Base-by-base conservation (phyloP, 768 basidiomycete genomes). In the Leccinum disarticulatum region DNA sequence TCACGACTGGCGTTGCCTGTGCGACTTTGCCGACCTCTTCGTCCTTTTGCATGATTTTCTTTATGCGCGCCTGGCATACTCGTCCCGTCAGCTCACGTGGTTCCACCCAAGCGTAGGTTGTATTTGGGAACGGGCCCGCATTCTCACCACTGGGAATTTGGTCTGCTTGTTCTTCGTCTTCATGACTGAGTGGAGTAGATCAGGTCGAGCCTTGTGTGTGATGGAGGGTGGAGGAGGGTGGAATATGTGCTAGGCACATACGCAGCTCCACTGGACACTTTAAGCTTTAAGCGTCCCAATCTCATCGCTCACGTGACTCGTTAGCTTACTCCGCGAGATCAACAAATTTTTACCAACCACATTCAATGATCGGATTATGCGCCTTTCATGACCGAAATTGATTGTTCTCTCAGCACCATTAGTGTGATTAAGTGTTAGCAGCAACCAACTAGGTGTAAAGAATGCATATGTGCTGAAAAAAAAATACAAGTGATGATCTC, bases 21-120 rank as follows among this genome's bases (percentile, higher is more conserved):
- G 96, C 94, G 33, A 98, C 93, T 73, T 98, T 98, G 59, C 96
- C 96, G 19, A 98, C 96, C 71, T 98, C 96, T 71, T 98, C 96
- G 70, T 98, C 96, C 72, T 95, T 94, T 79, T 98, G 96, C 93
- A 98, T 98, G 57, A 98, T 97, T 79, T 93, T 92, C 83, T 98
- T 98, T 79, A 98, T 98, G 49, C 96, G 88, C 4, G 96, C 95
- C 95, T 96, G 35, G 31, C 51, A 11, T 25, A 19, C 60, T 31
- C 17, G 38, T 25, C n/a, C 28, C 17, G 46, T 70, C 49, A 69
- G 65, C 30, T 13, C 17, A 31, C 58, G 30, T 17, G 35, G 22
- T 47, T 28, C 30, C 17, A 4, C 17, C 38, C 38, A 41, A 41
- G 17, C 17, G 4, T 25, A 48, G 22, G 22, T 31, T 30, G 22